These are phyloP conservation scores for Aquilaria yunnanensis DNA, from an alignment of 345 rosid genomes.

Conservation along the genomic window DNA sequence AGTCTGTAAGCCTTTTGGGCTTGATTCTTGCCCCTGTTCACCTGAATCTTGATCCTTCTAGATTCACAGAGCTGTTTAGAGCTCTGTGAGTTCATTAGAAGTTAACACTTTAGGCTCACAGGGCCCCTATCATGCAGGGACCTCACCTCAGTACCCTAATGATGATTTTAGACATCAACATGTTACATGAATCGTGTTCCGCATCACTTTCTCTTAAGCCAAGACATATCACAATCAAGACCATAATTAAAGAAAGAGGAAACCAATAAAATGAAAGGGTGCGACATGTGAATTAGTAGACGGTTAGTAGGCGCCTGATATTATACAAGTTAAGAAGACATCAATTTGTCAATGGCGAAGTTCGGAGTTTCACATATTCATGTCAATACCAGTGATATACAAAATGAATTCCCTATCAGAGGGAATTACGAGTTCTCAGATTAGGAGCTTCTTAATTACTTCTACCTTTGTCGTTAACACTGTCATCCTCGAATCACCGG, in stretches of 20 bases:
- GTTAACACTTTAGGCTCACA: too few relatives aligned
- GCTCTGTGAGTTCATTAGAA: too few relatives aligned
- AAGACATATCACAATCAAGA: neutral
- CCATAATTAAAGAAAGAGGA: neutral
- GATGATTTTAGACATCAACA: too few relatives aligned
- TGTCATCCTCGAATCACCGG: constrained; percentile 22
- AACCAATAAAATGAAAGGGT: neutral
- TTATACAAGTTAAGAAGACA: constrained; percentile 25
- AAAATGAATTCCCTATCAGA: constrained; percentile 18
- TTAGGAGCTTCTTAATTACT: constrained; percentile 17
- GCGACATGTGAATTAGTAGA: constrained; percentile 20
- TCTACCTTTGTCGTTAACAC: constrained; percentile 7
- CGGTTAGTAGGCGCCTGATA: constrained; percentile 21
- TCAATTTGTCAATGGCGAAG: constrained; percentile 15
- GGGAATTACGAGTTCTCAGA: constrained; percentile 23
- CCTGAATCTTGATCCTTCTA: too few relatives aligned
- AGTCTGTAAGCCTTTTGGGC: too few relatives aligned
- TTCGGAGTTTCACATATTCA: constrained; percentile 24
- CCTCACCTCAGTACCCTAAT: too few relatives aligned
- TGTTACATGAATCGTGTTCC: too few relatives aligned
- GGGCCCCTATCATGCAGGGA: too few relatives aligned
- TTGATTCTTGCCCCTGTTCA: too few relatives aligned
- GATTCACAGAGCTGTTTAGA: too few relatives aligned
- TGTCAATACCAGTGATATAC: constrained; percentile 44
- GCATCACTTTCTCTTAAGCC: neutral